Conservation (phyloP, 2,329 filamentous ascomycete species). For the Fusarium neocosmosporiellum region DNA sequence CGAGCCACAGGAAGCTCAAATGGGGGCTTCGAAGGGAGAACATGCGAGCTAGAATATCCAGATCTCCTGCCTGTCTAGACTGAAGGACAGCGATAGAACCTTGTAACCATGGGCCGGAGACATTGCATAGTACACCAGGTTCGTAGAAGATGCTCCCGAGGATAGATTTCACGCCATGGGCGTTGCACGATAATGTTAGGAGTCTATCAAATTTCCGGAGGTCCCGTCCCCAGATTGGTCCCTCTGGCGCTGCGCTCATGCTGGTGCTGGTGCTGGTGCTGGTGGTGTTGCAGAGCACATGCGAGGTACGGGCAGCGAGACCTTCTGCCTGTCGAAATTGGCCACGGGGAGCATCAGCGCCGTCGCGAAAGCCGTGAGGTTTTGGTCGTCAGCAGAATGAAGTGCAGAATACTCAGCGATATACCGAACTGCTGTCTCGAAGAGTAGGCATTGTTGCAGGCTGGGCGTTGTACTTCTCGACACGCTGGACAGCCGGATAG, state of each 20-base stretch:
- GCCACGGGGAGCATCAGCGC: background rate
- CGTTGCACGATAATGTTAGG: background rate
- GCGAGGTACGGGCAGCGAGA: background rate
- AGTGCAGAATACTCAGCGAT: background rate
- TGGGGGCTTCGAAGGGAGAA: background rate
- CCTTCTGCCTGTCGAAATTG: background rate
- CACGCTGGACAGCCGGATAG: background rate
- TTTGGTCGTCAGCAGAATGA: conserved; percentile 1
- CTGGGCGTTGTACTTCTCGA: background rate
- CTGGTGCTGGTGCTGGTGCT: background rate
- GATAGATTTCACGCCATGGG: background rate
- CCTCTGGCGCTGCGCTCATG: background rate
- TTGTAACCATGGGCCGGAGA: background rate
- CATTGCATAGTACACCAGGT: background rate
- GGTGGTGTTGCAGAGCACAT: background rate
- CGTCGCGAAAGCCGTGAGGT: background rate
- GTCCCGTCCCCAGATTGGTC: background rate
- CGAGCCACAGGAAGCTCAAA: conserved; percentile 6
- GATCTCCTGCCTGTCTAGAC: background rate
- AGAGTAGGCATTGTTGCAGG: background rate
- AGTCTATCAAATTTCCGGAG: background rate
- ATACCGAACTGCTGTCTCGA: background rate
- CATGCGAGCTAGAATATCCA: background rate
- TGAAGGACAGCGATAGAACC: background rate
- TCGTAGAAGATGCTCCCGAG: conserved; percentile 3